Base-by-base conservation (phyloP, 163 green algal genomes). In the Scenedesmus sp. region DNA sequence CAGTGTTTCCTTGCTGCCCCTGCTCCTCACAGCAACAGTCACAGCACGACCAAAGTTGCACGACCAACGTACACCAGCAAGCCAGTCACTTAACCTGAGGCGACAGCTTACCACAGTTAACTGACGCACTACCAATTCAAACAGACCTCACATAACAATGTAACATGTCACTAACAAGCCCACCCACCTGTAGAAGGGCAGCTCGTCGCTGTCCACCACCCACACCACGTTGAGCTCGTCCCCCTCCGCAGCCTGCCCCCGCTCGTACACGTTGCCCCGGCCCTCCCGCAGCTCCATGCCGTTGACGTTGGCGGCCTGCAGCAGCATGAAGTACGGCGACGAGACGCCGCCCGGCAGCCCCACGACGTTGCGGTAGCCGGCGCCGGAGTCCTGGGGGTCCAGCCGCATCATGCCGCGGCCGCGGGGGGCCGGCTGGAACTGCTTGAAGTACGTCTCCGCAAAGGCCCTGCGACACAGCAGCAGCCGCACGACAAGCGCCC, bases 301-400 rank as follows among this genome's bases (percentile, higher is more conserved):
- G 89, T 98, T 95, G 33, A 96, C 92, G 90, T 98, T 98, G 10
- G 89, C 94, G 3, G 95, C 96, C 93, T 97, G 93, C 44, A 97
- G 86, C 16, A 98, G 81, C 42, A 89, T 83, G 93, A 96, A 97
- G 4, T 97, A 86, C 1, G 95, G 95, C 1, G 94, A 97, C 37
- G 92, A 86, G 0, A 97, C 84, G 20, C 97, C 97, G 0, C 96
- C 97, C 0, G 97, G 97, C 42, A 98, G 90, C 3, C 96, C 97
- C 7, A 98, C 93, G 9, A 98, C 95, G 89, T 98, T 98, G 59
- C 96, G 92, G 89, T 98, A 98, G 15, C 95, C 95, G 30, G 96
- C 86, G 30, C 97, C 97, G 0, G 88, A 85, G 80, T 98, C 97
- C 83, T 98, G 97, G 3, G 96, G 96, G 92, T 98, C 96, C 40